A percentile compares a stretch with the other conserved stretches of the same genome.
phyloP scores from a whole-genome alignment of 768 basidiomycete genomes.

The Kwoniella shandongensis region DNA sequence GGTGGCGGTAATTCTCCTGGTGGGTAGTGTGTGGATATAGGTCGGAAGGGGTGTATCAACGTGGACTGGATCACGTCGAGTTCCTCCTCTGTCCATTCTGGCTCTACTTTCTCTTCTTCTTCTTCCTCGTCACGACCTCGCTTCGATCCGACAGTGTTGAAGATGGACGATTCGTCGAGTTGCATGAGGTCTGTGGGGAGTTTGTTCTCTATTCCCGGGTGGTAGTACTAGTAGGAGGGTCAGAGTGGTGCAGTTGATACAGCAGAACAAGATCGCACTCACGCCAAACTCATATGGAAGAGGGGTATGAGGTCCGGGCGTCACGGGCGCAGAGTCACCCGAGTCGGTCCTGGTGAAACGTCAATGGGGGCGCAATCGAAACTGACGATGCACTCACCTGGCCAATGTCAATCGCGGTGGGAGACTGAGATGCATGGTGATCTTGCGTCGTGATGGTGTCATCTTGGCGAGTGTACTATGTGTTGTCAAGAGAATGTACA shows the following conservation, averaged over 20 bases:
- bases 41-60: slow-evolving; percentile 45
- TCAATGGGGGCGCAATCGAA: background rate
- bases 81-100: slow-evolving; percentile 38
- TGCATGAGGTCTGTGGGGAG: background rate
- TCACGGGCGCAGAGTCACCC: slow-evolving; percentile 21
- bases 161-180: slow-evolving; percentile 12
- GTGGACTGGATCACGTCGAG: slow-evolving; percentile 28
- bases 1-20: slow-evolving; percentile 48
- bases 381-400: slow-evolving; percentile 12
- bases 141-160: slow-evolving; percentile 23
- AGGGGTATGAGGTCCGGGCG: slow-evolving; percentile 40
- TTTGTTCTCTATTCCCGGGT: background rate
- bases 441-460: slow-evolving; percentile 8
- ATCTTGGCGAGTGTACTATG: background rate
- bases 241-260: background rate
- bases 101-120: slow-evolving; percentile 15
- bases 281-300: slow-evolving; percentile 30
- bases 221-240: background rate
- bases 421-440: slow-evolving; percentile 22
- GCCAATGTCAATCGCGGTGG: slow-evolving; percentile 20
- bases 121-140: slow-evolving; percentile 30
- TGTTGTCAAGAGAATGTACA: too few species aligned
- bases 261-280: background rate
- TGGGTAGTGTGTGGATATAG: slow-evolving; percentile 44
- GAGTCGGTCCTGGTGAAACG: slow-evolving; percentile 14